phyloP scores from a whole-genome alignment of 352 stramenopile species.

The Thalassiosira exigua region DNA sequence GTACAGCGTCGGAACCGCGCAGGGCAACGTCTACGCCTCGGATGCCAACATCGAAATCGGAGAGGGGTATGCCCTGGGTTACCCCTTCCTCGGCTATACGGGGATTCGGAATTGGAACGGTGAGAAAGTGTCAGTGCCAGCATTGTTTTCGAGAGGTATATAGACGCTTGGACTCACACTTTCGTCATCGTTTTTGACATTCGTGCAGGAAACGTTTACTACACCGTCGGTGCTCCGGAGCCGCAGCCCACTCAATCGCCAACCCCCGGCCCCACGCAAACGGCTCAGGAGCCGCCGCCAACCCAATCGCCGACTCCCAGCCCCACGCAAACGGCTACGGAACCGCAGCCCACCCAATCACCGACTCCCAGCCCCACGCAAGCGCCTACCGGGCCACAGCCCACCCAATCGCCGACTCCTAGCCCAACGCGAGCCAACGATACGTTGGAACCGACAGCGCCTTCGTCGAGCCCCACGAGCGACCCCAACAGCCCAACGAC shows the following conservation, averaged over 20 bases:
- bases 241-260: not conserved
- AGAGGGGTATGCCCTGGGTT: not conserved
- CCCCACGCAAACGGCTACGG: not conserved
- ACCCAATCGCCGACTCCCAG: not conserved
- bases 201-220: slow-evolving; percentile 8
- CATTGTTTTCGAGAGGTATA: not conserved
- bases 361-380: not conserved
- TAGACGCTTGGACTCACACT: not conserved
- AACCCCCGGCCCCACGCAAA: not conserved
- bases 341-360: not conserved
- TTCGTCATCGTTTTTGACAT: not conserved
- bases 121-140: not conserved
- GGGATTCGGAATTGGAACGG: slow-evolving; percentile 4
- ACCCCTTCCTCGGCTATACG: not conserved
- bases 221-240: not conserved
- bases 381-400: not conserved
- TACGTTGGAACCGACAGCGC: not conserved
- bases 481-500: not conserved
- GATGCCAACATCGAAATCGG: slow-evolving; percentile 4
- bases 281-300: not conserved
- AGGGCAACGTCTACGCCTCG: not conserved
- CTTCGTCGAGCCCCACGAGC: not conserved
- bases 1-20: not conserved
- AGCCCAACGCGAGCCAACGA: not conserved
- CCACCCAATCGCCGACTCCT: no score